A percentile compares a stretch with the other conserved stretches of the same genome.
phyloP scores from a whole-genome alignment of 2,329 filamentous ascomycete genomes.

The Aspergillus tanneri region DNA sequence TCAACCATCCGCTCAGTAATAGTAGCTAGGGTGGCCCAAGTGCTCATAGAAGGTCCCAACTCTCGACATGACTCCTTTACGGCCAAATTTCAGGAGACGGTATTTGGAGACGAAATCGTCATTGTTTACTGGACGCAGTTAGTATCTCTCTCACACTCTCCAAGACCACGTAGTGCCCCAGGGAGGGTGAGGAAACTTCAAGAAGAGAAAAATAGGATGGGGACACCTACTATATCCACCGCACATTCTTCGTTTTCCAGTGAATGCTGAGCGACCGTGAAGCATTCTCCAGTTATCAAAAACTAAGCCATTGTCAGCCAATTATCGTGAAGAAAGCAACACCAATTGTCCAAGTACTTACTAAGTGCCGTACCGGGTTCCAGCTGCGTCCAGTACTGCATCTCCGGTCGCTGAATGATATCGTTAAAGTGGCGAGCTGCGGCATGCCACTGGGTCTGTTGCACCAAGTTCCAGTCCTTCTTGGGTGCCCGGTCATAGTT shows the following conservation, averaged over 20 bases:
- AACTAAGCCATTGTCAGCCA: conserved; percentile 52
- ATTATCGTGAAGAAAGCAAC: background rate
- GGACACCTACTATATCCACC: conserved; percentile 76
- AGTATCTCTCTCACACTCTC: conserved; percentile 8
- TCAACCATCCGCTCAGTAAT: conserved; percentile 6
- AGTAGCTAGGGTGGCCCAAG: conserved; percentile 17
- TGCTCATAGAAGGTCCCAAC: conserved; percentile 25
- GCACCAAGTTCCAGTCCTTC: conserved; percentile 51
- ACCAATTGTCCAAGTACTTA: conserved; percentile 46
- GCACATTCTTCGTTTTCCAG: conserved; percentile 81
- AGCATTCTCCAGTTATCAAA: conserved; percentile 97
- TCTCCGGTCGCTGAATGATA: conserved; percentile 63
- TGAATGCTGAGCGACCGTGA: conserved; percentile 81
- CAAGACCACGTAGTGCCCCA: no score
- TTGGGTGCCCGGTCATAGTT: conserved; percentile 79
- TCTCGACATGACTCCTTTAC: conserved; percentile 33
- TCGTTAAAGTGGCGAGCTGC: conserved; percentile 73
- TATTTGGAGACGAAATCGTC: conserved; percentile 80
- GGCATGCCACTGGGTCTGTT: conserved; percentile 68
- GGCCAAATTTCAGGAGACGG: conserved; percentile 65
- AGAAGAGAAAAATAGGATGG: background rate
- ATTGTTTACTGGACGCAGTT: conserved; percentile 59
- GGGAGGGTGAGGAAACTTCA: background rate
- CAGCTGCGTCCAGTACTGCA: conserved; percentile 79
- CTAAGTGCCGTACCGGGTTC: conserved; percentile 73